A percentile compares a stretch with the other conserved stretches of the same genome.
phyloP scores from a whole-genome alignment of 2,329 filamentous ascomycete genomes.

The Leptographium wingfieldii region DNA sequence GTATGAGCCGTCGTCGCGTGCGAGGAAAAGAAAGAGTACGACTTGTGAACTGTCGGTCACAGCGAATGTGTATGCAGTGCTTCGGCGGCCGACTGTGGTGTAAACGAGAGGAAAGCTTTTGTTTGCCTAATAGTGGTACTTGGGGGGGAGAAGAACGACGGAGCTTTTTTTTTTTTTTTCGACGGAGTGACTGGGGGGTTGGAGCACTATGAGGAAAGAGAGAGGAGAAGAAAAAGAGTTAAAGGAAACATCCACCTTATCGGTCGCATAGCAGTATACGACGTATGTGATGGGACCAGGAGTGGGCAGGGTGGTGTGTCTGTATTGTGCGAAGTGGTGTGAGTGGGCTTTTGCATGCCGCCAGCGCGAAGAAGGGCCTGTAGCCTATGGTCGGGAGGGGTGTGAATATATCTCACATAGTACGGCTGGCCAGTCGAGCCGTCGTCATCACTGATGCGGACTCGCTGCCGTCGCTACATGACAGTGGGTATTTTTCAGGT shows the following conservation, averaged over 20 bases:
- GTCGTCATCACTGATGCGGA: not conserved
- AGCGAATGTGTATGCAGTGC: not conserved
- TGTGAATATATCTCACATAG: not conserved
- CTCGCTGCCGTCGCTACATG: not conserved
- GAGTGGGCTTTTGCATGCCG: not conserved
- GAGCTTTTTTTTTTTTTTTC: too few relatives aligned
- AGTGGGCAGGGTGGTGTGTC: not conserved
- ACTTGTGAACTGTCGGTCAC: not conserved
- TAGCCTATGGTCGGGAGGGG: not conserved
- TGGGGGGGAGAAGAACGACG: not conserved
- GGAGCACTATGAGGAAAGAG: not conserved
- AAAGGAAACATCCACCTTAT: constrained; percentile 3
- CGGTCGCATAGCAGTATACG: not conserved
- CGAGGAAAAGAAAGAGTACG: not conserved
- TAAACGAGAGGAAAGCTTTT: constrained; percentile 1
- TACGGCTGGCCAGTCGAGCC: not conserved
- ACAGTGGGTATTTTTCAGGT: not conserved
- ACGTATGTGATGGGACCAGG: not conserved
- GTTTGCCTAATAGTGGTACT: not conserved
- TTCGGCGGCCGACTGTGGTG: not conserved
- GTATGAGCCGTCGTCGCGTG: not conserved
- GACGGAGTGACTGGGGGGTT: not conserved
- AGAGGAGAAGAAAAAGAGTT: not conserved
- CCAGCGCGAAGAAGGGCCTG: not conserved
- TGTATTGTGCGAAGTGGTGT: not conserved